Evolutionary conservation across 306 rosid genomes (phyloP).

Genomic region (Fagus sylvatica): DNA sequence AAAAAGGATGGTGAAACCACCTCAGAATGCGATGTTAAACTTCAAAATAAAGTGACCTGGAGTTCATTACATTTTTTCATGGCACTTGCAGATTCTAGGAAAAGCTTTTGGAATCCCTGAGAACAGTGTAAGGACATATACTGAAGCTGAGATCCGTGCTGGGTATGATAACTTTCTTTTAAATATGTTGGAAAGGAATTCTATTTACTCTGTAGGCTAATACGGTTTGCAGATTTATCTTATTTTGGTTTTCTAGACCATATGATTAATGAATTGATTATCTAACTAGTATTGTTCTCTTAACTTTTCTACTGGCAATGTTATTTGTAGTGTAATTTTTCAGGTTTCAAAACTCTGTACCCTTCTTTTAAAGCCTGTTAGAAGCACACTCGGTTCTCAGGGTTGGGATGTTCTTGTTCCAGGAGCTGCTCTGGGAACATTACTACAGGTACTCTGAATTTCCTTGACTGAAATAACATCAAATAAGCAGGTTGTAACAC

Average conservation of each 20-base stretch:
- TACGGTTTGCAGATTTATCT: slow-evolving; percentile 9
- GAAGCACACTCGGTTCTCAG: slow-evolving; percentile 78
- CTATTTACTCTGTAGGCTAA: slow-evolving; percentile 15
- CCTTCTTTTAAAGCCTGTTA: slow-evolving; percentile 78
- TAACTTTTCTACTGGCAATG: slow-evolving; percentile 30
- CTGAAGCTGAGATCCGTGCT: slow-evolving; percentile 97
- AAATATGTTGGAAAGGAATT: slow-evolving; percentile 3
- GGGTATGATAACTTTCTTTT: slow-evolving; percentile 51
- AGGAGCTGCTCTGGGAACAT: slow-evolving; percentile 76
- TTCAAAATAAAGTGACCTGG: neutral
- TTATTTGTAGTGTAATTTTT: slow-evolving; percentile 69
- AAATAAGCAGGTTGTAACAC: neutral
- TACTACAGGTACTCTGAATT: slow-evolving; percentile 65
- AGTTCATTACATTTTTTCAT: slow-evolving; percentile 1
- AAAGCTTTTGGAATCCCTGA: slow-evolving; percentile 90
- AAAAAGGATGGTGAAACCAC: neutral
- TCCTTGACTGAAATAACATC: slow-evolving; percentile 6
- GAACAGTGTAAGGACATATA: slow-evolving; percentile 77
- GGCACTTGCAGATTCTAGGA: slow-evolving; percentile 68
- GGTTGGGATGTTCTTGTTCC: slow-evolving; percentile 99
- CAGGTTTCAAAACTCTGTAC: slow-evolving; percentile 97
- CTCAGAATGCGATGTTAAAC: slow-evolving; percentile 11
- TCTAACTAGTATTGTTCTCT: slow-evolving; percentile 23
- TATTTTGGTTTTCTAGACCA: slow-evolving; percentile 19
- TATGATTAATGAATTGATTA: slow-evolving; percentile 10